Base-by-base conservation (phyloP, 805 yeast genomes). In the Starmerella sirachaensis region DNA sequence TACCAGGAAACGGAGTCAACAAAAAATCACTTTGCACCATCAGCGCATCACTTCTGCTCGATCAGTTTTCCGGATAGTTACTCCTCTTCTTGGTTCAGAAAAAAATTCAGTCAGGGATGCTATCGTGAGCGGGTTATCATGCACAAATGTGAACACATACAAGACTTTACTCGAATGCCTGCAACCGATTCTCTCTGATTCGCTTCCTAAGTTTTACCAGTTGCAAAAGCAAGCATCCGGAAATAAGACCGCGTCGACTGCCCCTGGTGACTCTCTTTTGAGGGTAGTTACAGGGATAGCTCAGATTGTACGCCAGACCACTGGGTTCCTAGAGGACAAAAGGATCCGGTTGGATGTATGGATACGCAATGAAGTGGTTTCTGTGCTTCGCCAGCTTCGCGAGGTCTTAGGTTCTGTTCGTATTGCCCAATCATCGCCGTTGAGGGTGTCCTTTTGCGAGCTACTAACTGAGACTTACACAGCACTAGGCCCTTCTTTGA, bases 1-100 rank as follows among this genome's bases (percentile, higher is more conserved):
- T 50, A 75, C 78, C 0, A 64, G 91, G 41, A 85, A 83, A 51
- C 77, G 71, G 50, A 76, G 88, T 1, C 76, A 79, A 49, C 94
- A 81, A 43, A 68, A 80, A 49, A 72, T 80, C 50, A 82, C 82
- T 0, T 70, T 84, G 24, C 94, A 84, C 50, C 93, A 82, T 49
- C 93, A 85, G 54, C 79, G 83, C 35, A 86, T 91, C 38, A 86
- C 94, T 1, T 83, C 95, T 43, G 96, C 95, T 0, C 77, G 78
- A 42, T 78, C 94, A 0, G 76, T 91, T 2, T 91, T 91, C 61
- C 70, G 78, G 40, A 76, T 91, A 78, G 86, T 84, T 0, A 63
- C 84, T 26, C 96, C 96, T 0, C 62, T 91, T 20, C 58, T 91
- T 33, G 76, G 72, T 20, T 74, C 85, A 0, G 73, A 75, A 2